A percentile compares a stretch with the other conserved stretches of the same genome.
Evolutionary conservation across 2,329 filamentous ascomycete genomes (phyloP).

Genomic region (Colletotrichum sp.): DNA sequence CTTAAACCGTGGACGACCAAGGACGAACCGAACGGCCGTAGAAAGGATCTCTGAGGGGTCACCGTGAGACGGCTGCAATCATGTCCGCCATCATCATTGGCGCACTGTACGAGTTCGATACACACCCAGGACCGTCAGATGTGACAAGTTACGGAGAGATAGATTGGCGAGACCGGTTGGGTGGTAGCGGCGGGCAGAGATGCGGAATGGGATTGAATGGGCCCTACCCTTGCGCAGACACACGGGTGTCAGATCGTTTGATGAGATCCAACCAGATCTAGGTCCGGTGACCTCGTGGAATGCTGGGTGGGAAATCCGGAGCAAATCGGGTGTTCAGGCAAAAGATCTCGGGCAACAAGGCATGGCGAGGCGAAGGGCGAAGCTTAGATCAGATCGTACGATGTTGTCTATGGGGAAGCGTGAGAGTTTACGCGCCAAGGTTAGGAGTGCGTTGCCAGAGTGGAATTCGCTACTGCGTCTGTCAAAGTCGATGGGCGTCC

Average conservation of each 20-base stretch:
- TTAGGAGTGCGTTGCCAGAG: neutral
- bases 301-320: conserved; percentile 1
- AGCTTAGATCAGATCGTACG: conserved; percentile 14
- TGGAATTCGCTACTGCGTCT: neutral
- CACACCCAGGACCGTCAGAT: neutral
- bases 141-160: conserved; percentile 1
- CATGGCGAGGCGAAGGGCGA: conserved; percentile 6
- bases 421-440: conserved; percentile 10
- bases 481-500: neutral
- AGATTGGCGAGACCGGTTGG: conserved; percentile 17
- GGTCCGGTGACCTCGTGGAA: conserved; percentile 14
- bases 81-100: neutral
- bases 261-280: conserved; percentile 21
- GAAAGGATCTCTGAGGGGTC: neutral
- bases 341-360: conserved; percentile 2
- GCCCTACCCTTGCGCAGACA: conserved; percentile 13
- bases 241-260: conserved; percentile 21
- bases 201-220: neutral
- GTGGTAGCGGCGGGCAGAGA: conserved; percentile 3
- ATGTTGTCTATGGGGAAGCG: neutral
- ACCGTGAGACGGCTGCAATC: neutral
- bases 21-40: conserved; percentile 4
- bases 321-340: neutral
- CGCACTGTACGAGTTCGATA: conserved; percentile 7
- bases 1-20: neutral